phyloP scores from a whole-genome alignment of 2,329 filamentous ascomycete genomes.

The Chalaropsis thielavioides region DNA sequence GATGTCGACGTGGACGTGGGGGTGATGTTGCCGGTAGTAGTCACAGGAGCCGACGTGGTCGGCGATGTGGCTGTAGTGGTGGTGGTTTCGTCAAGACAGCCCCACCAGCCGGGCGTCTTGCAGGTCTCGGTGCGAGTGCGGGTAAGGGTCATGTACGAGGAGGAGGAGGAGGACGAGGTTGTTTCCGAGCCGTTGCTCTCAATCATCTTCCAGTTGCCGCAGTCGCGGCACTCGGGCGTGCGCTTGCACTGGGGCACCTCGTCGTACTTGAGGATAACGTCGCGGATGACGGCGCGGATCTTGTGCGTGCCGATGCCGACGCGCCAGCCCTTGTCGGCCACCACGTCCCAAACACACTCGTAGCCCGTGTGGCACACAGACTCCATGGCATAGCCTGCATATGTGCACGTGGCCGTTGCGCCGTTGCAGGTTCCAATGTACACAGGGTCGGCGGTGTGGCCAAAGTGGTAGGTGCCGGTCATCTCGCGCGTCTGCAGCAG shows the following conservation, averaged over 20 bases:
- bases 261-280: constrained; percentile 76
- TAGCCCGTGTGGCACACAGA: constrained; percentile 79
- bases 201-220: constrained; percentile 86
- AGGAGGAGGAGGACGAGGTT: constrained; percentile 45
- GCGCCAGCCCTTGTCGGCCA: constrained; percentile 80
- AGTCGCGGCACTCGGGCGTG: constrained; percentile 75
- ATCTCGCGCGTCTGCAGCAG: constrained; percentile 55
- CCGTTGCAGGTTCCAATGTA: constrained; percentile 90
- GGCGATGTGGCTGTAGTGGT: constrained; percentile 24
- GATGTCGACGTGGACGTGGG: constrained; percentile 35
- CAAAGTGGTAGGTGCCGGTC: constrained; percentile 79
- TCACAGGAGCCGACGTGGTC: constrained; percentile 24
- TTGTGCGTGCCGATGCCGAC: constrained; percentile 84
- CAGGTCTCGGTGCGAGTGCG: constrained; percentile 76
- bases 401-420: constrained; percentile 73
- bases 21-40: constrained; percentile 24
- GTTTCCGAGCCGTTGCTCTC: constrained; percentile 77
- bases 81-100: constrained; percentile 54
- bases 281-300: constrained; percentile 73
- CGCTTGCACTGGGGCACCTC: constrained; percentile 59
- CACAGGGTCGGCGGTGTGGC: constrained; percentile 88
- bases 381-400: constrained; percentile 88
- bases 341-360: constrained; percentile 85
- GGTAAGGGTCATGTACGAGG: constrained; percentile 32
- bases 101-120: constrained; percentile 87